Base-by-base conservation (phyloP, 177 flowering plant species). In the Vitis hybrid region DNA sequence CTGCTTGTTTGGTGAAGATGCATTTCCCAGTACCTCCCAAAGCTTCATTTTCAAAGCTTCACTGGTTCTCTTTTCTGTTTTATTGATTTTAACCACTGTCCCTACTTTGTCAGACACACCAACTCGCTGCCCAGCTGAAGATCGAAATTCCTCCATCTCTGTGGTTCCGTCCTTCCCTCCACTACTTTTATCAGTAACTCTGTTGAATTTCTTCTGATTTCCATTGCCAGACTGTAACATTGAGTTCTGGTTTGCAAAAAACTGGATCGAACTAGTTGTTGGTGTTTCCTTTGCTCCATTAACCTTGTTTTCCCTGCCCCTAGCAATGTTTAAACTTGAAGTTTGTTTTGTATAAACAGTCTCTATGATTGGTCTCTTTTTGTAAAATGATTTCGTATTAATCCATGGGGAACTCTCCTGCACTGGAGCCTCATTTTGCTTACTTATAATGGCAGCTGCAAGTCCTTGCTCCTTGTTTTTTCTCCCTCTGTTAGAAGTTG, bases 1-100 rank as follows among this genome's bases (percentile, higher is more conserved):
- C 52, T 71, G 78, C 48, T 80, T 80, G 19, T 80, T 78, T 62
- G 85, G 84, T 60, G 90, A 81, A 73, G 91, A 78, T 81, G 76
- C 85, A 77, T 77, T 77, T 74, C 88, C 97, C 65, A 92, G 70
- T 74, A 86, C 80, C 72, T 91, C 89, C 83, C 81, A 78, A 8
- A 92, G 89, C 79, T 91, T 94, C 87, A 83, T 77, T 79, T 76
- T 89, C 84, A 94, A 78, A 68, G 84, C 66, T 64, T 82, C 91
- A 57, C 72, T 84, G 72, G 81, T 77, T 70, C 56, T 65, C 2
- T 63, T 71, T 66, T 71, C 84, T 75, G 74, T 23, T 62, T 74
- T 69, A 54, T 75, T 72, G 32, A 73, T 9, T 74, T 75, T 73
- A 32, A 65, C 80, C 64, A 60, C 79, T 4, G 21, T 70, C 60